Evolutionary conservation across 768 basidiomycete species (phyloP), one percentile per base, ranked within the genome.

Genomic region (Sarcomyxa edulis): DNA sequence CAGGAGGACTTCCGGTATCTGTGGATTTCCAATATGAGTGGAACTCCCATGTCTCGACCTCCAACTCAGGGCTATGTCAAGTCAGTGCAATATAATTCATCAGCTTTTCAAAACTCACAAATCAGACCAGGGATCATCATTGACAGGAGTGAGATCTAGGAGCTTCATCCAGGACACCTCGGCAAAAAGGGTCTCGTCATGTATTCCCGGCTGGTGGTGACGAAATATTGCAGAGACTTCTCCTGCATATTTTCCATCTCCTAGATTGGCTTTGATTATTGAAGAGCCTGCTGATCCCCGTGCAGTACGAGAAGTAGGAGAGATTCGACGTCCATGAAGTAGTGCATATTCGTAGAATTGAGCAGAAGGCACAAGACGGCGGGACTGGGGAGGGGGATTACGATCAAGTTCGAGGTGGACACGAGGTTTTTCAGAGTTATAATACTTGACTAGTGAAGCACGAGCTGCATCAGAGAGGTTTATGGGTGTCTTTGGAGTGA

Each of bases 1-100:
- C n/a, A 5, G 51, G 49, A 3, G 46, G 48, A 15, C 30, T 1
- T 5, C 3, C 16, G 12, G 24, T 18, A 10, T 32, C 18, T 12
- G 40, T 29, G 20, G 44, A 20, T 33, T 9, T 26, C 14, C 40
- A 42, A 32, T 47, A 43, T 32, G 14, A 15, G 7, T 46, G 26
- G 21, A 39, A 26, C 2, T 32, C 26, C 43, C 48, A 53, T 12
- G 45, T 50, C 20, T 45, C 26, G 23, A 53, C 31, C 0, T 46
- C 50, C 2, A 55, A 35, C 35, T 55, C 52, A 3, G 53, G 52
- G 39, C 49, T 55, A 22, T 7, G 25, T 36, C 19, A 21, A 36
- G 4, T 23, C 20, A n/a, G 18, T 4, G 19, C 21, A 12, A 36
- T n/a, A 3, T 36, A 6, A n/a, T n/a, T n/a, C n/a, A n/a, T n/a